These are phyloP conservation scores for Terfezia boudieri DNA, from an alignment of 495 filamentous ascomycete species.

Conservation along the genomic window DNA sequence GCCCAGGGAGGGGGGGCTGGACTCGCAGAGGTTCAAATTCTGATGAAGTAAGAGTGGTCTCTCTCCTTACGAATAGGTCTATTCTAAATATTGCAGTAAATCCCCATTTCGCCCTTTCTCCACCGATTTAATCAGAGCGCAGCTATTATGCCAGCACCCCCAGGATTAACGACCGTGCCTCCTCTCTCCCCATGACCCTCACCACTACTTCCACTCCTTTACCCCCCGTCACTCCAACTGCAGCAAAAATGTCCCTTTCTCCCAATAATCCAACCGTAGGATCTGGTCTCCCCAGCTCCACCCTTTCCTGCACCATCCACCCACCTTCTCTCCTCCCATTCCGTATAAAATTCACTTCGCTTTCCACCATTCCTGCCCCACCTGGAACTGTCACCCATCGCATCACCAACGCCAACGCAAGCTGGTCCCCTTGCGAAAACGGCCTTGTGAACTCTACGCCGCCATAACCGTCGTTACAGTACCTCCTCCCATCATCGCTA, in stretches of 20 bases:
- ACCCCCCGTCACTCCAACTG: constrained; percentile 57
- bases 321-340: constrained; percentile 39
- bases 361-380: not conserved
- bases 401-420: constrained; percentile 25
- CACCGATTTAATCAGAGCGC: no score
- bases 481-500: constrained; percentile 72
- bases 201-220: constrained; percentile 22
- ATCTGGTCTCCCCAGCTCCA: constrained; percentile 29
- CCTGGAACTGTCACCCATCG: not conserved
- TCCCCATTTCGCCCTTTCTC: no score
- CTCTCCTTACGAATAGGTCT: no score
- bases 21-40: no score
- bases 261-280: constrained; percentile 57
- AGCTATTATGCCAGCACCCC: no score
- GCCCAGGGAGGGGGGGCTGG: no score
- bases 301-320: constrained; percentile 74
- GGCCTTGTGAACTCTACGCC: constrained; percentile 48
- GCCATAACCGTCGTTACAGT: constrained; percentile 68
- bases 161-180: not conserved
- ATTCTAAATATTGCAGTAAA: no score
- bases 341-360: constrained; percentile 55
- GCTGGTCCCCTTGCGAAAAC: constrained; percentile 31
- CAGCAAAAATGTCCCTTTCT: constrained; percentile 54
- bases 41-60: no score
- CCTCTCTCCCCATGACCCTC: constrained; percentile 6